phyloP scores from a whole-genome alignment of 768 basidiomycete genomes.

The Mycena crocata region DNA sequence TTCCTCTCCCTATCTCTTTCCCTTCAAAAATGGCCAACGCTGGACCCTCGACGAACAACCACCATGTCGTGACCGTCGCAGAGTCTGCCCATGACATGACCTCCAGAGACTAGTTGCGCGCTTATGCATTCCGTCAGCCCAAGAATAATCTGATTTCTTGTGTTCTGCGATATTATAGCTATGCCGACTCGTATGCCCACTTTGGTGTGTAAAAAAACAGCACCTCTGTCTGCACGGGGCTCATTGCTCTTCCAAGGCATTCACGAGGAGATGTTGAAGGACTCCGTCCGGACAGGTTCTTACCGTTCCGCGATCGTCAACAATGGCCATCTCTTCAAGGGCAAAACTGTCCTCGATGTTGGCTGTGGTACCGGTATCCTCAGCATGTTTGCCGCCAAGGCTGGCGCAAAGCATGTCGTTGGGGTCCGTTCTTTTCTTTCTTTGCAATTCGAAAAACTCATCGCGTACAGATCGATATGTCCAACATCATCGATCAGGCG shows the following conservation, averaged over 20 bases:
- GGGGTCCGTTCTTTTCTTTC: conserved; percentile 67
- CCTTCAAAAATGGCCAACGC: conserved; percentile 38
- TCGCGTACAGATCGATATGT: conserved; percentile 92
- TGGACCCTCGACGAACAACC: conserved; percentile 41
- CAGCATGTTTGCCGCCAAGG: conserved; percentile 98
- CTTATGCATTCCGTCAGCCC: conserved; percentile 39
- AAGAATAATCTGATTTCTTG: conserved; percentile 51
- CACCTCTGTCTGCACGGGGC: not conserved
- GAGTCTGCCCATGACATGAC: conserved; percentile 68
- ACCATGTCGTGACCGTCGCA: conserved; percentile 33
- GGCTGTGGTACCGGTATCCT: conserved; percentile 99
- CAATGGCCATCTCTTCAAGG: conserved; percentile 95
- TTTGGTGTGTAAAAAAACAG: conserved; percentile 70
- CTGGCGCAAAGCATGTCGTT: conserved; percentile 93
- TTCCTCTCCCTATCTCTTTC: conserved; percentile 18
- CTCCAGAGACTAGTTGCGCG: conserved; percentile 88
- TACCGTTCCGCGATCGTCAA: conserved; percentile 96
- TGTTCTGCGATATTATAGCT: conserved; percentile 61
- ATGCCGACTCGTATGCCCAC: conserved; percentile 96
- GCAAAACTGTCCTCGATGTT: conserved; percentile 96
- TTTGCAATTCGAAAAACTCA: conserved; percentile 17
- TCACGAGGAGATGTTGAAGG: conserved; percentile 99
- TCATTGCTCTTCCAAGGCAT: conserved; percentile 69
- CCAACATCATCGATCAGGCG: conserved; percentile 99
- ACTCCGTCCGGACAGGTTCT: conserved; percentile 92